Percentiles rank a stretch among this genome's conserved stretches.
These are phyloP conservation scores for Eurotiales sp. DNA, from an alignment of 2,329 filamentous ascomycete species.

Conservation along the genomic window DNA sequence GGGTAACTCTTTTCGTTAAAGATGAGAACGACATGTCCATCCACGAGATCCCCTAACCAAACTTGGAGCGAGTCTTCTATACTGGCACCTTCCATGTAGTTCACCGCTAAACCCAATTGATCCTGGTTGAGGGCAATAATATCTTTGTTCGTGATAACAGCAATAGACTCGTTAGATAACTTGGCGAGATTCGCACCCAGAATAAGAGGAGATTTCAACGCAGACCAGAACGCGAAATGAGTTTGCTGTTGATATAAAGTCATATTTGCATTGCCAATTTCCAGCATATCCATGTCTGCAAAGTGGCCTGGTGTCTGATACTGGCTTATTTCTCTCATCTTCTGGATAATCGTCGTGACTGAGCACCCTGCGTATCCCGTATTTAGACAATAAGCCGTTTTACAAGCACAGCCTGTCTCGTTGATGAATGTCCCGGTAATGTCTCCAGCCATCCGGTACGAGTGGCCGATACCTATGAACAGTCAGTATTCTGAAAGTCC, in stretches of 20 bases:
- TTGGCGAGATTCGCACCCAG: slow-evolving; percentile 32
- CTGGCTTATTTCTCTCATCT: slow-evolving; percentile 15
- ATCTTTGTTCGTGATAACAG: neutral
- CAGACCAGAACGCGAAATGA: slow-evolving; percentile 47
- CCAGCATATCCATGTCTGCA: slow-evolving; percentile 42
- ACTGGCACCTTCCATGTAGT: neutral
- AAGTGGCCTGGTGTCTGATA: slow-evolving; percentile 27
- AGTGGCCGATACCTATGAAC: slow-evolving; percentile 16
- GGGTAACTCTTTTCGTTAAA: slow-evolving; percentile 1
- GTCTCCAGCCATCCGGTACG: slow-evolving; percentile 26
- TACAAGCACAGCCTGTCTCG: slow-evolving; percentile 21
- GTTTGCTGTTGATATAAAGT: slow-evolving; percentile 29
- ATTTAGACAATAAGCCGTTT: slow-evolving; percentile 28
- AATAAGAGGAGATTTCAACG: slow-evolving; percentile 43
- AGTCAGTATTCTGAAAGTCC: neutral
- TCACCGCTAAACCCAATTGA: neutral
- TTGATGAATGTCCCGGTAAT: slow-evolving; percentile 20
- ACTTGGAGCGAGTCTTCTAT: neutral
- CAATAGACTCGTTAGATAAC: neutral
- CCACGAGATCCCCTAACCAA: neutral
- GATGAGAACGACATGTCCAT: neutral
- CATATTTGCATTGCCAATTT: slow-evolving; percentile 45
- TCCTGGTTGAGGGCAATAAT: neutral
- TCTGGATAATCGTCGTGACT: slow-evolving; percentile 13
- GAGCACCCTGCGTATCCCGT: slow-evolving; percentile 30